phyloP scores from a whole-genome alignment of 352 stramenopile genomes.

The Peronosclerospora sorghi region DNA sequence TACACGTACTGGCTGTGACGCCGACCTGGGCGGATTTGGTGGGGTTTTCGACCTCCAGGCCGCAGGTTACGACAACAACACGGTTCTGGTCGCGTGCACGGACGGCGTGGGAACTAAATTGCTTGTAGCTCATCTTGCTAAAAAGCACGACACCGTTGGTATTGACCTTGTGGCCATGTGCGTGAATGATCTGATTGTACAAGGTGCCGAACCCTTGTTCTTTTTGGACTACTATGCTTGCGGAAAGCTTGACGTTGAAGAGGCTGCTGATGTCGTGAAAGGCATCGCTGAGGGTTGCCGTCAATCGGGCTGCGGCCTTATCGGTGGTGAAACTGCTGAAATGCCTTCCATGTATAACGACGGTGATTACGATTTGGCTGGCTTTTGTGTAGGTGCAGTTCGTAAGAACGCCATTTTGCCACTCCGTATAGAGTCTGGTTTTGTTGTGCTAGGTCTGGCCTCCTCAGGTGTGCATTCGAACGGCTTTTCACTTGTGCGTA shows the following conservation, averaged over 20 bases:
- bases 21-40: slow-evolving; percentile 95
- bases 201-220: slow-evolving; percentile 97
- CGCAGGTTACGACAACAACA: slow-evolving; percentile 95
- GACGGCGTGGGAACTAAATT: slow-evolving; percentile 99
- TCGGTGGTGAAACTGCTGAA: slow-evolving; percentile 95
- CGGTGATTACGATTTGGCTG: slow-evolving; percentile 98
- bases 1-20: slow-evolving; percentile 90
- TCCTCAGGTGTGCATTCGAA: slow-evolving; percentile 98
- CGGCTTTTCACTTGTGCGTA: slow-evolving; percentile 97
- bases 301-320: slow-evolving; percentile 92
- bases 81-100: slow-evolving; percentile 94
- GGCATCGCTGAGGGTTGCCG: slow-evolving; percentile 96
- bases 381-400: slow-evolving; percentile 96
- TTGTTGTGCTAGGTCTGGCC: slow-evolving; percentile 91
- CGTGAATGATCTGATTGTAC: slow-evolving; percentile 99
- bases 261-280: slow-evolving; percentile 91
- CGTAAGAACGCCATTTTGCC: slow-evolving; percentile 73
- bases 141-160: slow-evolving; percentile 93
- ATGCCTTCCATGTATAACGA: slow-evolving; percentile 98
- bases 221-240: slow-evolving; percentile 99
- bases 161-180: slow-evolving; percentile 99
- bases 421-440: slow-evolving; percentile 82
- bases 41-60: slow-evolving; percentile 96
- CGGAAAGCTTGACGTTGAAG: slow-evolving; percentile 91
- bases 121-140: slow-evolving; percentile 73